Evolutionary conservation across 169 alveolate species (phyloP).

Genomic region (Eimeria acervulina): DNA sequence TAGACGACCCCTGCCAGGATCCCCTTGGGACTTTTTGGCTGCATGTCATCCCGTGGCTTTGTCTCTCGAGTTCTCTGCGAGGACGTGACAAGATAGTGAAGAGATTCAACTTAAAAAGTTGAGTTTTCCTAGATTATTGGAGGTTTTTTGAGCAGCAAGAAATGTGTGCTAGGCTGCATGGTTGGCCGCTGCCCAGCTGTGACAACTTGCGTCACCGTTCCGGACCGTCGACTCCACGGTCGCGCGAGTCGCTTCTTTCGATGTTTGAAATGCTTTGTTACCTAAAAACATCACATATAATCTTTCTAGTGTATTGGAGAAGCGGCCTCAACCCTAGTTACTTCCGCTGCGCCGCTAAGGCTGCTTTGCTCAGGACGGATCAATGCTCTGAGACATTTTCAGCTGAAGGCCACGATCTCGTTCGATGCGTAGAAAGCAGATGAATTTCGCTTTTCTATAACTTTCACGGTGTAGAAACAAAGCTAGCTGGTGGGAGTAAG

Average conservation of each 20-base stretch:
- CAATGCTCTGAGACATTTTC: too few species aligned
- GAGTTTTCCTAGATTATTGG: not conserved
- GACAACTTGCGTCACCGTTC: not conserved
- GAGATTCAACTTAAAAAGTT: not conserved
- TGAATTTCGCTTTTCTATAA: too few species aligned
- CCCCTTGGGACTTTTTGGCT: conserved; percentile 50
- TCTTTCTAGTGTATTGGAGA: not conserved
- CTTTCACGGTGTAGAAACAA: not conserved
- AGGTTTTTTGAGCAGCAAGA: not conserved
- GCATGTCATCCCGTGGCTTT: conserved; percentile 49
- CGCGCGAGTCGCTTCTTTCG: not conserved
- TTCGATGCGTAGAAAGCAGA: too few species aligned
- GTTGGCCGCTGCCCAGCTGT: not conserved
- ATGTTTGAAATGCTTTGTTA: not conserved
- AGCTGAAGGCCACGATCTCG: too few species aligned
- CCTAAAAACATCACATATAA: too few species aligned
- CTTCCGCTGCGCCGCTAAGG: too few species aligned
- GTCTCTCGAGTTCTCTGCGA: not conserved
- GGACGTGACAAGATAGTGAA: not conserved
- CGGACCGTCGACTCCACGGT: not conserved
- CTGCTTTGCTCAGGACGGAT: too few species aligned
- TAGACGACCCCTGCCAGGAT: not conserved
- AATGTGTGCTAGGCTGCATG: not conserved
- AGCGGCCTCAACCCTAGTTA: not conserved
- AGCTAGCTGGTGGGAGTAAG: not conserved